A percentile compares a stretch with the other conserved stretches of the same genome.
Conservation (phyloP, 2,329 filamentous ascomycete genomes). For the Fusarium tanahbumbuense region DNA sequence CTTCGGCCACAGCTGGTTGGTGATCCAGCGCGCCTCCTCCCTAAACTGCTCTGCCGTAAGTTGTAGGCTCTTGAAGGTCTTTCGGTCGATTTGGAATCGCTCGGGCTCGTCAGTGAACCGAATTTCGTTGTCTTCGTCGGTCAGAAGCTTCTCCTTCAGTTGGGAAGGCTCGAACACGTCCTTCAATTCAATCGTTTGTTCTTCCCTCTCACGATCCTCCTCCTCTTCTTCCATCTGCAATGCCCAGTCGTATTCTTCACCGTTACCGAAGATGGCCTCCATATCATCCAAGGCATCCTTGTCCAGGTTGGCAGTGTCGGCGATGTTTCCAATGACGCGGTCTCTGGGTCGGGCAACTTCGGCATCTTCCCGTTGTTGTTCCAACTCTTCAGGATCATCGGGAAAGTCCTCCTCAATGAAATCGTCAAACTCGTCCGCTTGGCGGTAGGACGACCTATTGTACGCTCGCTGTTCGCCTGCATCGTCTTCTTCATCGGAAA, state of each 20-base stretch:
- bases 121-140: conserved; percentile 93
- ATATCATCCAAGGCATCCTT: conserved; percentile 95
- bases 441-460: conserved; percentile 61
- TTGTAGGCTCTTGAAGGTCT: conserved; percentile 84
- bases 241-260: conserved; percentile 95
- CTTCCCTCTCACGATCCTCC: conserved; percentile 80
- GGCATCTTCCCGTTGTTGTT: conserved; percentile 82
- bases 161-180: conserved; percentile 98
- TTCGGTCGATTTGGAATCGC: conserved; percentile 91
- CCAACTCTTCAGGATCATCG: conserved; percentile 82
- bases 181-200: conserved; percentile 90
- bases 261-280: conserved; percentile 94
- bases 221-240: conserved; percentile 88
- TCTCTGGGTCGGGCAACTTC: conserved; percentile 87
- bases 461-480: conserved; percentile 66
- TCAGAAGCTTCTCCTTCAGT: conserved; percentile 91
- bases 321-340: conserved; percentile 73
- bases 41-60: conserved; percentile 86
- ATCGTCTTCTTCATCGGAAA: conserved; percentile 92
- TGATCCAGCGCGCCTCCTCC: conserved; percentile 93
- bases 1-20: conserved; percentile 88
- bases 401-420: conserved; percentile 98
- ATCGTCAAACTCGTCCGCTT: conserved; percentile 86
- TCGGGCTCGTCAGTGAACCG: conserved; percentile 91
- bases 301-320: conserved; percentile 87